These are phyloP conservation scores for Annulohypoxylon truncatum DNA, from an alignment of 2,329 filamentous ascomycete genomes.

Conservation along the genomic window DNA sequence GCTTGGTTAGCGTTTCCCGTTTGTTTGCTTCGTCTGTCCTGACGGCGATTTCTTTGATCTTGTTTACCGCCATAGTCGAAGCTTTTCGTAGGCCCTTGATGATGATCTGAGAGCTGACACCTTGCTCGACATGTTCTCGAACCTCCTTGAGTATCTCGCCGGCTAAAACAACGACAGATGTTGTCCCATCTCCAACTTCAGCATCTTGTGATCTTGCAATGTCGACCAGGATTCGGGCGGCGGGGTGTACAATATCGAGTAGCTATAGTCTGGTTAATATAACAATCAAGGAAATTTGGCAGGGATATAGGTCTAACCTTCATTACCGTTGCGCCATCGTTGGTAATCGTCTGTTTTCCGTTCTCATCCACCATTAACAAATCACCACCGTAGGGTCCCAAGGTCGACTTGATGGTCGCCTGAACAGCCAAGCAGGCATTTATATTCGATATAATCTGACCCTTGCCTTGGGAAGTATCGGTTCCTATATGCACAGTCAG, in stretches of 20 bases:
- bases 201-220: conserved; percentile 99
- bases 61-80: conserved; percentile 92
- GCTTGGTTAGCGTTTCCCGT: conserved; percentile 86
- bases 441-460: conserved; percentile 97
- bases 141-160: conserved; percentile 98
- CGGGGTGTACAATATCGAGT: conserved; percentile 97
- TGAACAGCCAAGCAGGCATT: conserved; percentile 98
- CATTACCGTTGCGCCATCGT: conserved; percentile 99
- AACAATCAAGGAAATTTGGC: not conserved
- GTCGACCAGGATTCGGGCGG: conserved; percentile 95
- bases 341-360: conserved; percentile 96
- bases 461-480: conserved; percentile 96
- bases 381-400: conserved; percentile 97
- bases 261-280: conserved; percentile 66
- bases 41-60: conserved; percentile 97
- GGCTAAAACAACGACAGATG: conserved; percentile 96
- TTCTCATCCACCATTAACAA: conserved; percentile 95
- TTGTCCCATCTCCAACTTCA: conserved; percentile 98
- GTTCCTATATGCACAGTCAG: conserved; percentile 72
- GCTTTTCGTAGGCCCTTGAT: conserved; percentile 95
- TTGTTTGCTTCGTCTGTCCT: conserved; percentile 84
- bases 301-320: conserved; percentile 69
- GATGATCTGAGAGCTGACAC: conserved; percentile 96
- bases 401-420: conserved; percentile 92
- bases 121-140: conserved; percentile 95